Base-by-base conservation (phyloP, 495 filamentous ascomycete genomes). In the Staphylotrichum tortipilum region DNA sequence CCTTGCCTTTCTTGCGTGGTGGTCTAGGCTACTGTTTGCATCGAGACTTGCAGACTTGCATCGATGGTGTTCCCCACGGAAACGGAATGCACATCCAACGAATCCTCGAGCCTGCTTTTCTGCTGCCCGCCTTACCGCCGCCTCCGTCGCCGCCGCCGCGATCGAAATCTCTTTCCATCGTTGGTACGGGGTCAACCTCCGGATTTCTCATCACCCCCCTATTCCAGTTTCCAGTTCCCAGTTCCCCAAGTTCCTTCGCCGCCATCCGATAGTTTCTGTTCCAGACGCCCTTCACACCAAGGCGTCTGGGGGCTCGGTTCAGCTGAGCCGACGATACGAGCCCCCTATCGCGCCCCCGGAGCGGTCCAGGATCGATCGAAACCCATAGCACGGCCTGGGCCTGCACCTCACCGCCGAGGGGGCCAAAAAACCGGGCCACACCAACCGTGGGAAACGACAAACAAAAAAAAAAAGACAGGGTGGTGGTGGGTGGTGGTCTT, bases 401-500 rank as follows among this genome's bases (percentile, higher is more conserved):
- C 29, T 11, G 37, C 19, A 45, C 30, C 56, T 53, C 52, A 50
- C 57, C 44, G 34, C 33, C 46, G 53, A 48, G 47, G 38, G 42
- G 22, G 18, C 35, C 31, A 29, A 18, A 29, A 19, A 37, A 35
- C 50, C 38, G 43, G 44, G 47, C 51, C 31, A 50, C 22, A n/a
- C n/a, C n/a, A n/a, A n/a, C n/a, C n/a, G n/a, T n/a, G 47, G 53
- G 37, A 24, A 22, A 24, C 9, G 22, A 12, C n/a, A 41, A 56
- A 37, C 33, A 46, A 40, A 48, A 18, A 50, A 49, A 37, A 56
- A 28, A 46, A 30, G 39, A 41, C 43, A 44, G 40, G 29, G 42
- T 37, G 48, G n/a, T n/a, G n/a, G n/a, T n/a, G n/a, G n/a, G n/a
- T n/a, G 37, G 56, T 56, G 58, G 61, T 47, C 28, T 47, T 21